A percentile compares a stretch with the other conserved stretches of the same genome.
phyloP scores from a whole-genome alignment of 2,329 filamentous ascomycete species.

The Talaromyces marneffei region DNA sequence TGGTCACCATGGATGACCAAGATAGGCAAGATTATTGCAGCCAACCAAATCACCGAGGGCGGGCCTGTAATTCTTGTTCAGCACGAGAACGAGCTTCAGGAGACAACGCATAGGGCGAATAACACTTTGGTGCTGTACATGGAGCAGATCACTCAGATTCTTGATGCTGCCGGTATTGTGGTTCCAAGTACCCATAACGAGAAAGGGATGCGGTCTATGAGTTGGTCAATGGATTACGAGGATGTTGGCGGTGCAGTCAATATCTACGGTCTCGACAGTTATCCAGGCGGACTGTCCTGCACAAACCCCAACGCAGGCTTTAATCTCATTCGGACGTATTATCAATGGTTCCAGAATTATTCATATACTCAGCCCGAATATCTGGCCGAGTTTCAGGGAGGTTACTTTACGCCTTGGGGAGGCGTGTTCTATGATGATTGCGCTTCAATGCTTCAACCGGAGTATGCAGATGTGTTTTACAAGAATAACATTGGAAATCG shows the following conservation, averaged over 20 bases:
- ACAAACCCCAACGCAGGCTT: conserved; percentile 47
- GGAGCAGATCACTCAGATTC: conserved; percentile 63
- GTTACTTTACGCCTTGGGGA: conserved; percentile 68
- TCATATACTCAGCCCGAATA: conserved; percentile 51
- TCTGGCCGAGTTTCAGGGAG: conserved; percentile 60
- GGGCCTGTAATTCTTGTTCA: conserved; percentile 74
- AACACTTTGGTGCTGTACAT: conserved; percentile 66
- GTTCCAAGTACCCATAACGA: conserved; percentile 74
- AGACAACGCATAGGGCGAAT: conserved; percentile 42
- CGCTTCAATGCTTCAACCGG: conserved; percentile 57
- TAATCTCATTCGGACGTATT: conserved; percentile 48
- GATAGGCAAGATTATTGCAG: conserved; percentile 45
- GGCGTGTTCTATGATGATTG: conserved; percentile 65
- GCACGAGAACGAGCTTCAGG: conserved; percentile 74
- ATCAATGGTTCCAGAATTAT: conserved; percentile 54
- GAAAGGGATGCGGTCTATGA: conserved; percentile 57
- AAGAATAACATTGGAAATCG: conserved; percentile 68
- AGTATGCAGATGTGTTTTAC: conserved; percentile 72
- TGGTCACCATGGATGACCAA: conserved; percentile 47
- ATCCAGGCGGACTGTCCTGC: conserved; percentile 46
- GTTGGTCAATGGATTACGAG: conserved; percentile 51
- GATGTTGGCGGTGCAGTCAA: conserved; percentile 52
- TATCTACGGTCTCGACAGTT: conserved; percentile 62
- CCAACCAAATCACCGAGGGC: conserved; percentile 71
- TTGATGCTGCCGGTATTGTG: conserved; percentile 61